Evolutionary conservation across 2,329 filamentous ascomycete species (phyloP), one percentile per base, ranked within the genome.

Genomic region (Niveomyces coronatus): DNA sequence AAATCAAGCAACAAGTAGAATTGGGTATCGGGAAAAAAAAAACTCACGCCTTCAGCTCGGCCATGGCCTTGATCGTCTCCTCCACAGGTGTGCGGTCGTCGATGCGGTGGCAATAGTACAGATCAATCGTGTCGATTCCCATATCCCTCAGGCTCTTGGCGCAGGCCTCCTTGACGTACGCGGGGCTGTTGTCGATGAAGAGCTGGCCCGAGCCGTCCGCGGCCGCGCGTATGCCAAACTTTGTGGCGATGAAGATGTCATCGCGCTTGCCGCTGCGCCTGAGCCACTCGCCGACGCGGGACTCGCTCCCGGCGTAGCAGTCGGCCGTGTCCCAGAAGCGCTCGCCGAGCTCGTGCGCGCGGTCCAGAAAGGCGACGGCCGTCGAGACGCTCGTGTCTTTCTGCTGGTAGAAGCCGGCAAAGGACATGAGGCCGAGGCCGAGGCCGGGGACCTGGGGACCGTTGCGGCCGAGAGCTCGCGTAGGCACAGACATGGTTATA

Each of bases 21-120:
- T 5, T 5, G 5, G 3, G 11, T 5, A n/a, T n/a, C n/a, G n/a
- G n/a, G n/a, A n/a, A n/a, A n/a, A n/a, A n/a, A n/a, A 3, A 9
- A 10, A 47, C 52, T 45, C 38, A 58, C 50, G 62, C 52, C 45
- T 68, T 62, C 11, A 70, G 45, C 49, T 65, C 51, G 43, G 61
- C 66, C 61, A 76, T 58, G 11, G 58, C 67, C 31, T 62, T 50
- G 3, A 74, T 56, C 0, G 69, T 76, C 47, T 71, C 63, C 48
- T 71, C 65, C 14, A 65, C 56, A 0, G 68, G 66, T 1, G 62
- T 65, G 14, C 55, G 51, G 4, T 58, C 54, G 35, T 72, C 66
- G 10, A 69, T 44, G 2, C 71, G 63, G 45, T 76, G 71, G 36
- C 68, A 59, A 45, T 74, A 73, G 46, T 70, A 66, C 17, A 79